Evolutionary conservation across 768 basidiomycete genomes (phyloP).

Genomic region (Lactifluus subvellereus): DNA sequence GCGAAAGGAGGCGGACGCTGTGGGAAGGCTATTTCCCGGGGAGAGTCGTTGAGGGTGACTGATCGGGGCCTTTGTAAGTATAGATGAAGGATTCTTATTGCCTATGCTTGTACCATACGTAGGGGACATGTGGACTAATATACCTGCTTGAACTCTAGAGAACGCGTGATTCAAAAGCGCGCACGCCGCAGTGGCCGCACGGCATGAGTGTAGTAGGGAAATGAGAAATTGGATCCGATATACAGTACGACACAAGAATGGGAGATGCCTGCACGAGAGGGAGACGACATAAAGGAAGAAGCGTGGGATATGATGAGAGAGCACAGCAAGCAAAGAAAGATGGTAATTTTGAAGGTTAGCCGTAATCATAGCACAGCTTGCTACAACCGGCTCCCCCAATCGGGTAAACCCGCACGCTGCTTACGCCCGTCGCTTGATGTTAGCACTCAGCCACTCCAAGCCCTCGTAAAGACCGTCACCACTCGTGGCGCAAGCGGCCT

Average conservation of each 20-base stretch:
- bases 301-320: slow-evolving; percentile 21
- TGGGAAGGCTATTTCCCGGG: slow-evolving; percentile 68
- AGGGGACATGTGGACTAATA: slow-evolving; percentile 20
- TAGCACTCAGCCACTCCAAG: slow-evolving; percentile 91
- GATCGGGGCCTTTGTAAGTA: neutral
- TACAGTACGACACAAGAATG: slow-evolving; percentile 7
- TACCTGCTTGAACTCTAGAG: slow-evolving; percentile 22
- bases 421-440: slow-evolving; percentile 83
- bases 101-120: slow-evolving; percentile 17
- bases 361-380: slow-evolving; percentile 53
- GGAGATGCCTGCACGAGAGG: slow-evolving; percentile 20
- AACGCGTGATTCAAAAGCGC: slow-evolving; percentile 18
- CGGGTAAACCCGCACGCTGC: slow-evolving; percentile 27
- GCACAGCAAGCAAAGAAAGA: slow-evolving; percentile 28
- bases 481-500: slow-evolving; percentile 98
- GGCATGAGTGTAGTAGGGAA: slow-evolving; percentile 13
- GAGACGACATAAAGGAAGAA: slow-evolving; percentile 2
- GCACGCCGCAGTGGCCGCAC: slow-evolving; percentile 15
- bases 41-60: slow-evolving; percentile 45
- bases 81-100: slow-evolving; percentile 20
- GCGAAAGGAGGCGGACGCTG: slow-evolving; percentile 70
- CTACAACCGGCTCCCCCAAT: slow-evolving; percentile 37
- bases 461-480: slow-evolving; percentile 99
- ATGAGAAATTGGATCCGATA: slow-evolving; percentile 23
- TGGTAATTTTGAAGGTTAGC: slow-evolving; percentile 36